Base-by-base conservation (phyloP, 768 basidiomycete species). In the Lactarius hengduanensis region DNA sequence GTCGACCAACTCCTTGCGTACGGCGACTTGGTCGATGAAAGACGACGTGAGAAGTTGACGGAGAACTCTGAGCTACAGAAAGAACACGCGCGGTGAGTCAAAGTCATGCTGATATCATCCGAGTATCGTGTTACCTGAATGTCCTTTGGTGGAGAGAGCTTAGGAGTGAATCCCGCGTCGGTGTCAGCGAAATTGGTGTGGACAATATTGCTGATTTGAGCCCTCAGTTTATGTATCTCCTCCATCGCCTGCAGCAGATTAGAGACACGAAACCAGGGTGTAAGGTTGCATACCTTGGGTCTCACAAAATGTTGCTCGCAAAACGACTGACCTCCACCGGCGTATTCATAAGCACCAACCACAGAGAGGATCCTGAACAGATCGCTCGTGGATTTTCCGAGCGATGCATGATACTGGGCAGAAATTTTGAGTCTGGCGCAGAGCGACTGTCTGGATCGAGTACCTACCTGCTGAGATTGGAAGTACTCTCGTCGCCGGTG, bases 271-370 rank as follows among this genome's bases (percentile, higher is more conserved):
- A 36, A 45, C 32, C 2, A 2, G 9, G 10, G 62, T 13, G 15
- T 26, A 20, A 5, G 30, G 57, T 7, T 10, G 68, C 79, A 41
- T 72, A 94, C 96, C 83, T 98, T 98, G 0, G 83, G 83, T 68
- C 94, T 81, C 26, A 98, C 90, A 71, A 97, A 99, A 76, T 98
- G 93, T 45, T 91, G 86, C 13, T 78, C 76, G 75, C 97, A 99
- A 76, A 98, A 99, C 26, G 82, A 75, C 64, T 84, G 83, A 2
- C 87, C 86, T 30, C 91, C 91, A 10, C 92, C 90, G 26, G 91
- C 90, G 75, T 90, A 96, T 74, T 97, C 96, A 75, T 94, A 98
- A 3, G 96, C 97, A 0, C 97, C 97, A 20, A 97, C 87, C n/a
- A 96, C 94, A 16, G 96, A 95, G 10, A 99, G 81, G 40, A 90